phyloP scores from a whole-genome alignment of 306 rosid species.

The Parietaria judaica region DNA sequence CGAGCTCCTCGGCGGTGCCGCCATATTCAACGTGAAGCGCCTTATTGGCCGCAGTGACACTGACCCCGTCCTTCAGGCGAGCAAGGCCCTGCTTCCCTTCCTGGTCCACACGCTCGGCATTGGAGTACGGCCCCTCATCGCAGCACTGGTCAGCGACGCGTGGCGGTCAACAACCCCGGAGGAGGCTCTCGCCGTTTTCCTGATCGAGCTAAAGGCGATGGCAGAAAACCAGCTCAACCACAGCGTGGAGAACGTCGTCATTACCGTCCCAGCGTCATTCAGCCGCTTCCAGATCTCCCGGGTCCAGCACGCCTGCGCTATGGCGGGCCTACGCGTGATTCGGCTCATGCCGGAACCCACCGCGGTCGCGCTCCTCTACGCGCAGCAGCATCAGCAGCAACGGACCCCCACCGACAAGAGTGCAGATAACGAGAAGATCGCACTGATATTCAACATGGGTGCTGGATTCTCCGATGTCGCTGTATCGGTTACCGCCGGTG shows the following conservation, averaged over 20 bases:
- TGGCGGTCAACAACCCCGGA: conserved; percentile 89
- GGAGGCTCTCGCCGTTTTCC: conserved; percentile 66
- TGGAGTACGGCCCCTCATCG: conserved; percentile 74
- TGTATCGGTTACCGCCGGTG: conserved; percentile 64
- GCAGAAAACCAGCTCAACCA: conserved; percentile 55
- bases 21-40: conserved; percentile 88
- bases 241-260: conserved; percentile 56
- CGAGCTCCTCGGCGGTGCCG: conserved; percentile 61
- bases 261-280: conserved; percentile 78
- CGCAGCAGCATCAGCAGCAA: conserved; percentile 45
- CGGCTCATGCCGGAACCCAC: conserved; percentile 89
- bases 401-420: conserved; percentile 45
- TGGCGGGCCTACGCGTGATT: conserved; percentile 79
- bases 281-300: conserved; percentile 75
- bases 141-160: conserved; percentile 60
- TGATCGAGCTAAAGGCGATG: conserved; percentile 55
- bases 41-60: conserved; percentile 82
- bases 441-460: conserved; percentile 81
- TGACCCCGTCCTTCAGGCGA: conserved; percentile 64
- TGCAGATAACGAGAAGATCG: conserved; percentile 64
- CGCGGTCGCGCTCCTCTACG: conserved; percentile 78
- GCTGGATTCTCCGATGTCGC: conserved; percentile 90
- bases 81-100: conserved; percentile 82
- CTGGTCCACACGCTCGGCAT: conserved; percentile 74
- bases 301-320: conserved; percentile 74